Evolutionary conservation across 179 eudicot genomes (phyloP).

Genomic region (Actinidia arguta): DNA sequence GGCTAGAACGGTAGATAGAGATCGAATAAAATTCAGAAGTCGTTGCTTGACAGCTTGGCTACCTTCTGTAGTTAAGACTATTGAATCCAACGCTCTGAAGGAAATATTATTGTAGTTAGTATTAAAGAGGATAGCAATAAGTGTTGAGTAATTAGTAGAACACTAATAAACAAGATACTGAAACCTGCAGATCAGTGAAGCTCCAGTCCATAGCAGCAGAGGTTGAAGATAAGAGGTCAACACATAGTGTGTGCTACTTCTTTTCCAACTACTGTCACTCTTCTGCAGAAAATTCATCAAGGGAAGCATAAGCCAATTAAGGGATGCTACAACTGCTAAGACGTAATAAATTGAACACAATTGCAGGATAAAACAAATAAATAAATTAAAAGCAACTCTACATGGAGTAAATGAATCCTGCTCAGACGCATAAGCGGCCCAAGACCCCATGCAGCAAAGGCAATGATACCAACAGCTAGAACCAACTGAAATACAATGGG

Average conservation of each 20-base stretch:
- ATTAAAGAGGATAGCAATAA: slow-evolving; percentile 7
- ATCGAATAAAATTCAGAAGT: slow-evolving; percentile 49
- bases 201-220: slow-evolving; percentile 58
- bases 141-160: background rate
- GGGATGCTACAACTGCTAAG: background rate
- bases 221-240: slow-evolving; percentile 55
- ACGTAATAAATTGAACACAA: background rate
- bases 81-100: slow-evolving; percentile 53
- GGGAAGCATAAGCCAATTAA: slow-evolving; percentile 7
- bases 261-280: slow-evolving; percentile 47
- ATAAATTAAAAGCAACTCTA: slow-evolving; percentile 29
- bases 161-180: slow-evolving; percentile 10
- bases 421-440: slow-evolving; percentile 66
- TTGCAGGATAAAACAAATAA: background rate
- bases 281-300: slow-evolving; percentile 39
- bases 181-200: slow-evolving; percentile 61
- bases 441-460: slow-evolving; percentile 76
- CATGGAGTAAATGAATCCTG: slow-evolving; percentile 64
- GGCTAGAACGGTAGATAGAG: slow-evolving; percentile 58
- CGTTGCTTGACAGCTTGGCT: slow-evolving; percentile 63
- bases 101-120: slow-evolving; percentile 22
- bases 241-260: slow-evolving; percentile 40
- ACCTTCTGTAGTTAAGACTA: slow-evolving; percentile 54
- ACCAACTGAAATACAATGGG: slow-evolving; percentile 58
- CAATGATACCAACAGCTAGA: slow-evolving; percentile 72